These are phyloP conservation scores for Trichothecium roseum DNA, from an alignment of 2,329 filamentous ascomycete species.

Conservation along the genomic window DNA sequence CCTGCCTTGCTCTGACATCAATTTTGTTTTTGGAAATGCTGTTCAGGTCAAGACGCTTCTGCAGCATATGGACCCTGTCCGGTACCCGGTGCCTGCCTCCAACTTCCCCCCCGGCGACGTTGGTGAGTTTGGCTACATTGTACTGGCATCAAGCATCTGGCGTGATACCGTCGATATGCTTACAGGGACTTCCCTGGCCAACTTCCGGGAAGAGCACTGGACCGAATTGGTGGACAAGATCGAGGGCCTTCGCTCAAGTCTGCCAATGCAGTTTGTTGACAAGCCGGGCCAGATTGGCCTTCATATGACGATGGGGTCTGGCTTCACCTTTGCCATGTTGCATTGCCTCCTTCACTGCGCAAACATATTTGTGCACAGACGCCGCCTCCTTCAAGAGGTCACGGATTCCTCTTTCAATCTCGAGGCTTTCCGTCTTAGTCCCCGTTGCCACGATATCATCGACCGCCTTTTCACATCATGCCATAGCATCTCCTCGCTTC, in stretches of 20 bases:
- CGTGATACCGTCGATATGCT: conserved; percentile 53
- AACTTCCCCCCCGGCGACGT: conserved; percentile 36
- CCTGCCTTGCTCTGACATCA: conserved; percentile 50
- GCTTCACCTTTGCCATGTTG: conserved; percentile 52
- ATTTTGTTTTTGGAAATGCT: conserved; percentile 52
- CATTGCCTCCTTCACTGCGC: conserved; percentile 51
- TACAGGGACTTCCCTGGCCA: conserved; percentile 38
- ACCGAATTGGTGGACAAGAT: conserved; percentile 41
- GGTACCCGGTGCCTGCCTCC: conserved; percentile 23
- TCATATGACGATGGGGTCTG: conserved; percentile 55
- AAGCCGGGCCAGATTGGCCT: conserved; percentile 51
- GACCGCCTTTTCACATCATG: conserved; percentile 48
- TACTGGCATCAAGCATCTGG: conserved; percentile 50
- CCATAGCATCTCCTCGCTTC: conserved; percentile 45
- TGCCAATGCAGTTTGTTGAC: conserved; percentile 50
- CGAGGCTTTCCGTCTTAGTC: conserved; percentile 41
- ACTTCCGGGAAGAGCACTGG: conserved; percentile 45
- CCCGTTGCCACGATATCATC: conserved; percentile 40
- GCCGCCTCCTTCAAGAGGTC: conserved; percentile 47
- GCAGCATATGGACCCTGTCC: conserved; percentile 23
- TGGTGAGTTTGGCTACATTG: conserved; percentile 52
- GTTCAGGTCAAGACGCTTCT: conserved; percentile 47
- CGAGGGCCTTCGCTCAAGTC: conserved; percentile 39
- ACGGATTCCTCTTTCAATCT: conserved; percentile 39
- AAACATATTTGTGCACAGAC: conserved; percentile 50